Base-by-base conservation (phyloP, 129 eudicot genomes). In the Artemisia tridentata region DNA sequence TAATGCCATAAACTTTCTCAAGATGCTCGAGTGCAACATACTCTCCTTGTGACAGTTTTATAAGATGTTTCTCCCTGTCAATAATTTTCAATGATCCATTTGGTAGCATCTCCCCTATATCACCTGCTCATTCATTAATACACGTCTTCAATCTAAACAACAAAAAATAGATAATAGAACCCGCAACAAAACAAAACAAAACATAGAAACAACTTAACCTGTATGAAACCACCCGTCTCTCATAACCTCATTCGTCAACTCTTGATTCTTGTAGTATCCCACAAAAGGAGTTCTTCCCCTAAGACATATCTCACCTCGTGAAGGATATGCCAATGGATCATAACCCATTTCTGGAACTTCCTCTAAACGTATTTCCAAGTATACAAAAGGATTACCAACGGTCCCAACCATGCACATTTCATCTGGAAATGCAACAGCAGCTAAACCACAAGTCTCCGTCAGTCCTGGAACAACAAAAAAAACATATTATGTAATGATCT, bases 151-250 rank as follows among this genome's bases (percentile, higher is more conserved):
- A 46, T 46, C 4, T 46, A 34, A 47, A 20, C 49, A 49, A 49
- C 48, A 17, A 19, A 50, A 69, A 34, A 5, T 19, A 55, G 14
- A 13, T 57, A 57, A 20, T 3, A 15, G 7, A 58, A 71, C 57
- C 46, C 27, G 10, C 45, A 38, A 16, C 4, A 21, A 1, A 21
- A n/a, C 19, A 54, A 18, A 56, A 54, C 9, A 2, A 41, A 45
- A 27, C 3, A 5, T 45, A 58, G 19, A 38, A 7, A 13, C 16
- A 2, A 50, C 7, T 23, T 0, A 56, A 84, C 98, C 98, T 84
- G 97, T 93, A 72, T 93, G 98, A 80, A 93, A 93, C 98, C 98
- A 89, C 61, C 97, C 98, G 60, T 89, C 98, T 67, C 3, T 72
- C 67, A 85, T 14, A 52, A 71, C 85, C 79, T 93, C 92, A 13